Evolutionary conservation across 1,284 basidiomycete species (phyloP), one percentile per base, ranked within the genome.

Genomic region (Phlebopus sp.): DNA sequence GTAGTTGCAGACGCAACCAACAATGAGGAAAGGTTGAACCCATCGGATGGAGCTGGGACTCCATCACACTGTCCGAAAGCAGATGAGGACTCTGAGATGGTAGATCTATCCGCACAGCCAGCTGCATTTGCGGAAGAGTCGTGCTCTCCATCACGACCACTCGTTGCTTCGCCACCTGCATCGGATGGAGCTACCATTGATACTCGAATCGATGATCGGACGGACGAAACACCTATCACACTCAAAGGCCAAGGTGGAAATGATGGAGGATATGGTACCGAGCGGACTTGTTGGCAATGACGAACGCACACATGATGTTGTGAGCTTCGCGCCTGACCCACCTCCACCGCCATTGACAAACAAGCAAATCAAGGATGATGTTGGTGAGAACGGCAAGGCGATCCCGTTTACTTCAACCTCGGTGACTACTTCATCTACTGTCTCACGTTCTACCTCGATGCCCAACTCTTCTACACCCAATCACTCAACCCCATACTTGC

Each of bases 221-320:
- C 44, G 7, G 42, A 51, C 35, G 46, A 38, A 5, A 32, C 42
- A 29, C 11, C 53, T 21, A 42, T 25, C 30, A 63, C 63, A 18
- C 45, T 69, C 14, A n/a, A 44, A 46, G 5, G 51, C 70, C 23
- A 72, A 72, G 41, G 44, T 65, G 46, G 71, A 73, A 51, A 37
- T 64, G 10, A 41, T 58, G 44, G 67, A 66, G 27, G 52, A 29
- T 9, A 17, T 49, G n/a, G 41, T 69, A 31, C 58, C 54, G 8
- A 62, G 43, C 39, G 62, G 49, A 15, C 53, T 55, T 37, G 47
- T 53, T 25, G 51, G 48, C 11, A 27, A 42, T 7, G 54, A 65
- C 45, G 64, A 59, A 35, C 47, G 36, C 47, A 31, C 30, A 43
- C 54, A 59, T 44, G 54, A 60, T 47, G 54, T 50, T 52, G 59